Conservation (phyloP, 306 rosid genomes). For the Vachellia collinsii region DNA sequence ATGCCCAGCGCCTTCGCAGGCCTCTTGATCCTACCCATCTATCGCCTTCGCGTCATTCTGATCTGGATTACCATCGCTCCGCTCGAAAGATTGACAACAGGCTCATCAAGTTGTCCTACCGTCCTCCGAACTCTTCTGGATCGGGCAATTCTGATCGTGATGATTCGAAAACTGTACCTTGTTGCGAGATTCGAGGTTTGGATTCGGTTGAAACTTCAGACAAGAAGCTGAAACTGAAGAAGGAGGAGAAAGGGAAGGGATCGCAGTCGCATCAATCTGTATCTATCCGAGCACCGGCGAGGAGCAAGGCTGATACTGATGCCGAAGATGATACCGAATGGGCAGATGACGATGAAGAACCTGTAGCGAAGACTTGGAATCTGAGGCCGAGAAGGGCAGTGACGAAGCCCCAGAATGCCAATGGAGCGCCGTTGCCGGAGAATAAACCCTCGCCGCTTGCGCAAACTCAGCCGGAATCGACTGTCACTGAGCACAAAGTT, state of each 20-base stretch:
- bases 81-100: background rate
- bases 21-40: background rate
- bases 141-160: slow-evolving; percentile 9
- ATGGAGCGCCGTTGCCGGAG: slow-evolving; percentile 4
- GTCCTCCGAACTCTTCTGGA: background rate
- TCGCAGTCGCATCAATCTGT: background rate
- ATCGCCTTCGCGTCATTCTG: background rate
- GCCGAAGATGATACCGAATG: background rate
- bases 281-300: slow-evolving; percentile 13
- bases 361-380: slow-evolving; percentile 41
- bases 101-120: background rate
- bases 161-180: background rate
- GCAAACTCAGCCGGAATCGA: background rate
- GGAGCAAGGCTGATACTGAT: background rate
- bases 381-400: slow-evolving; percentile 44
- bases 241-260: background rate
- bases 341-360: background rate
- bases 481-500: slow-evolving; percentile 1
- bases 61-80: background rate
- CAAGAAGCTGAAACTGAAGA: background rate
- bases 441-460: background rate
- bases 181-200: background rate
- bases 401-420: slow-evolving; percentile 3
- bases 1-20: background rate
- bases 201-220: background rate